phyloP scores from a whole-genome alignment of 179 eudicot species.

The Gypsophila paniculata region DNA sequence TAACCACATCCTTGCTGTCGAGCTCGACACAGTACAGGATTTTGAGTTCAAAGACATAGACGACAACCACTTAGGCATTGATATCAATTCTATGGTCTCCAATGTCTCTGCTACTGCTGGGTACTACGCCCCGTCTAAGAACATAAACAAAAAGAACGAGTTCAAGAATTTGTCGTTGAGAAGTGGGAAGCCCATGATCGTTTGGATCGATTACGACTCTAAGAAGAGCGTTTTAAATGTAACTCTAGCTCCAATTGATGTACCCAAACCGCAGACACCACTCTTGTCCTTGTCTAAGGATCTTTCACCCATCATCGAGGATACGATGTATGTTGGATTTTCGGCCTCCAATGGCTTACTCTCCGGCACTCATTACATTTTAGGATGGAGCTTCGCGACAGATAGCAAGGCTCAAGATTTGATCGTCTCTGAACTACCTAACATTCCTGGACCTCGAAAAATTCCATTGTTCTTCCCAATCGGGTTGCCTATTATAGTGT shows the following conservation, averaged over 20 bases:
- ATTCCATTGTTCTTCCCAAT: not conserved
- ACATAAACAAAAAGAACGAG: not conserved
- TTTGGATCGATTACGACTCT: slow-evolving; percentile 36
- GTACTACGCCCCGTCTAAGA: slow-evolving; percentile 13
- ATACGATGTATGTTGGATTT: slow-evolving; percentile 26
- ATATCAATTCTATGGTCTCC: slow-evolving; percentile 27
- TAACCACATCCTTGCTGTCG: slow-evolving; percentile 35
- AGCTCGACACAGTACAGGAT: slow-evolving; percentile 30
- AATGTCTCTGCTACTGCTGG: slow-evolving; percentile 24
- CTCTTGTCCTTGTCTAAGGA: slow-evolving; percentile 6
- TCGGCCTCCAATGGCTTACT: slow-evolving; percentile 21
- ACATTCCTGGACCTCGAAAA: not conserved
- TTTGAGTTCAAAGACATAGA: slow-evolving; percentile 22
- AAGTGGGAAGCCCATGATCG: slow-evolving; percentile 22
- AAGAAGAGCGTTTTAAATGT: slow-evolving; percentile 13
- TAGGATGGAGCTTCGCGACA: slow-evolving; percentile 27
- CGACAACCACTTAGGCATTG: slow-evolving; percentile 38
- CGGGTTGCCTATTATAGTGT: not conserved
- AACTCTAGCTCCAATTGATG: slow-evolving; percentile 13
- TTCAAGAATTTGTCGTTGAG: slow-evolving; percentile 18
- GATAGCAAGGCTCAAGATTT: slow-evolving; percentile 12
- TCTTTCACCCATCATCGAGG: slow-evolving; percentile 1
- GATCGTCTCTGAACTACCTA: not conserved
- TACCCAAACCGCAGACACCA: slow-evolving; percentile 6
- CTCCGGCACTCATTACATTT: slow-evolving; percentile 11